These are phyloP conservation scores for Dysphania ambrosioides DNA, from an alignment of 148 eudicot species.

Conservation along the genomic window DNA sequence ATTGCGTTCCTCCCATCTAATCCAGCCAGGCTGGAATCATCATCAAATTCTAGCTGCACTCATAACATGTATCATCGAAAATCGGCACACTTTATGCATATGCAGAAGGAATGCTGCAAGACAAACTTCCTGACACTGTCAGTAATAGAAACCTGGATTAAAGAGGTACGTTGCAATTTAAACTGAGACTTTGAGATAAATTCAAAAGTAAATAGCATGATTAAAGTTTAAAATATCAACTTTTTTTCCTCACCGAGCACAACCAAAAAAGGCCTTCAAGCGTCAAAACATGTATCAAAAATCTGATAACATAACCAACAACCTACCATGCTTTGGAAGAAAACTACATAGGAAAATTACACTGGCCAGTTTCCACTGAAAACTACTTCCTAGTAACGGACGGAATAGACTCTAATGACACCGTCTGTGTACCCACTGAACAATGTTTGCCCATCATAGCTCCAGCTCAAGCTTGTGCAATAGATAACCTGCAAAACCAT, in stretches of 20 bases:
- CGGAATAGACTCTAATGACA: slow-evolving; percentile 65
- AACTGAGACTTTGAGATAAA: neutral
- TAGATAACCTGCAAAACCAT: slow-evolving; percentile 54
- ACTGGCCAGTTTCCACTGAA: neutral
- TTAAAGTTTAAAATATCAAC: neutral
- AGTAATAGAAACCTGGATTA: too few relatives aligned
- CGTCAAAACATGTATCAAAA: slow-evolving; percentile 17
- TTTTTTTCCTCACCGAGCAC: neutral
- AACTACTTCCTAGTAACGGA: slow-evolving; percentile 42
- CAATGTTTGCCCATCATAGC: slow-evolving; percentile 71
- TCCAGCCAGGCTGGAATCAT: too few relatives aligned
- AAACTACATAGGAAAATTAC: neutral
- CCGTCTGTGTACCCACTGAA: slow-evolving; percentile 89
- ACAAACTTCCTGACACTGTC: too few relatives aligned
- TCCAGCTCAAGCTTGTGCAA: slow-evolving; percentile 83
- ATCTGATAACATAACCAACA: slow-evolving; percentile 8
- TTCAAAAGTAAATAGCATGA: neutral
- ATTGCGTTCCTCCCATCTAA: too few relatives aligned
- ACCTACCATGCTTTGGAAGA: neutral
- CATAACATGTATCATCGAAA: too few relatives aligned
- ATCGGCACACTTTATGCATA: too few relatives aligned
- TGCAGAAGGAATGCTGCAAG: too few relatives aligned
- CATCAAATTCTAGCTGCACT: too few relatives aligned
- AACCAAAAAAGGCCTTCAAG: slow-evolving; percentile 11
- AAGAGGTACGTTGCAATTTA: neutral